Evolutionary conservation across 192 early-diverging fungal species (phyloP), one percentile per base, ranked within the genome.

Genomic region (Chytriomyces sp.): DNA sequence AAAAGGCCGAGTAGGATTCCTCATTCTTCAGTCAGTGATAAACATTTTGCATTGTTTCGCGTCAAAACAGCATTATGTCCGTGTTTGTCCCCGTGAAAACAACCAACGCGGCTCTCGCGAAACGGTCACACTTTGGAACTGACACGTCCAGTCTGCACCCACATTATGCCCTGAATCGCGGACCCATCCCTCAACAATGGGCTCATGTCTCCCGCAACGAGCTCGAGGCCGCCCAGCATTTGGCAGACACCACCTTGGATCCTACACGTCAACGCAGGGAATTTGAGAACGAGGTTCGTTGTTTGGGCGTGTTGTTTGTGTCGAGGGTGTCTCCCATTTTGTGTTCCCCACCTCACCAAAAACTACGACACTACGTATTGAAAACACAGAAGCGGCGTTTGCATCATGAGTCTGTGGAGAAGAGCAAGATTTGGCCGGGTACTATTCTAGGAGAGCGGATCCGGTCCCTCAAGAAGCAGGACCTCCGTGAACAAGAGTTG

Each of bases 391-490:
- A 68, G 39, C 41, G 10, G 28, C 31, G 33, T 19, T 53, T 68
- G 5, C 65, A 68, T 36, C 3, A 19, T 10, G 52, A 68, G 30
- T 68, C 65, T 0, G 37, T 53, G 7, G 54, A 68, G 55, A 68
- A 68, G 52, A 56, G 65, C 37, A 56, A 56, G n/a, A 7, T 37
- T 0, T 68, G 65, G 65, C 65, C 49, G 19, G 44, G 44, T 19
- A 68, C 65, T 5, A 53, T 68, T 33, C n/a, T 68, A 0, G 65
- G 65, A 8, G 65, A 68, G 7, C 49, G 65, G 7, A 53, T 53
- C 31, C 19, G 31, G 12, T 25, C 8, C 17, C 30, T 68, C 5
- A n/a, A 53, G n/a, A n/a, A 22, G 36, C 31, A 52, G 10, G n/a
- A 39, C 28, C 19, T 55, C 36, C n/a, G 52, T 10, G 52, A 68